A percentile compares a stretch with the other conserved stretches of the same genome.
Conservation (phyloP, 2,329 filamentous ascomycete genomes). For the Ophiostoma australiae region DNA sequence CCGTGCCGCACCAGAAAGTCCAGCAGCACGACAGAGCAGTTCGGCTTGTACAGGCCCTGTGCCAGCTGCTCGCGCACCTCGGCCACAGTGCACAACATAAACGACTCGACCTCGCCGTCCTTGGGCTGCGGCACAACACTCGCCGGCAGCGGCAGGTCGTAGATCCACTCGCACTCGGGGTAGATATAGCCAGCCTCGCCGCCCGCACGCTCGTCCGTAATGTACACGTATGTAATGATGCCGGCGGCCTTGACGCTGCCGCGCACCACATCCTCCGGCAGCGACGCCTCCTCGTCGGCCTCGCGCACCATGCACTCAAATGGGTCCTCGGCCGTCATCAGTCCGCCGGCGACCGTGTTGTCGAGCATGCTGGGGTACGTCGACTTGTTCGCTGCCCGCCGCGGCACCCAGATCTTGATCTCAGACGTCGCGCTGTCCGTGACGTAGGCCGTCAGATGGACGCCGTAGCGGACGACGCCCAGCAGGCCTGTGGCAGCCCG, state of each 20-base stretch:
- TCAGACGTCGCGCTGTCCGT: constrained; percentile 37
- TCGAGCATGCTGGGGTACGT: constrained; percentile 92
- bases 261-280: constrained; percentile 66
- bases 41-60: constrained; percentile 80
- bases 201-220: constrained; percentile 68
- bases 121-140: constrained; percentile 65
- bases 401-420: constrained; percentile 75
- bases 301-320: constrained; percentile 82
- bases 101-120: constrained; percentile 85
- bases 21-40: constrained; percentile 76
- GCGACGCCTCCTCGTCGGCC: constrained; percentile 79
- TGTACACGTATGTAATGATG: constrained; percentile 77
- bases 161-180: constrained; percentile 87
- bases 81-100: constrained; percentile 71
- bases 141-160: constrained; percentile 72
- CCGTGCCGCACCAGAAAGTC: constrained; percentile 89
- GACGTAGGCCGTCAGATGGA: constrained; percentile 75
- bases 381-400: constrained; percentile 69
- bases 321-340: constrained; percentile 73
- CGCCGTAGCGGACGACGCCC: constrained; percentile 71
- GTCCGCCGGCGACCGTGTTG: constrained; percentile 82
- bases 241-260: constrained; percentile 55
- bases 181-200: constrained; percentile 79
- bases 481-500: constrained; percentile 69
- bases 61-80: constrained; percentile 63